Evolutionary conservation across 2,329 filamentous ascomycete species (phyloP), one percentile per base, ranked within the genome.

Genomic region (Epichloe coenophiala): DNA sequence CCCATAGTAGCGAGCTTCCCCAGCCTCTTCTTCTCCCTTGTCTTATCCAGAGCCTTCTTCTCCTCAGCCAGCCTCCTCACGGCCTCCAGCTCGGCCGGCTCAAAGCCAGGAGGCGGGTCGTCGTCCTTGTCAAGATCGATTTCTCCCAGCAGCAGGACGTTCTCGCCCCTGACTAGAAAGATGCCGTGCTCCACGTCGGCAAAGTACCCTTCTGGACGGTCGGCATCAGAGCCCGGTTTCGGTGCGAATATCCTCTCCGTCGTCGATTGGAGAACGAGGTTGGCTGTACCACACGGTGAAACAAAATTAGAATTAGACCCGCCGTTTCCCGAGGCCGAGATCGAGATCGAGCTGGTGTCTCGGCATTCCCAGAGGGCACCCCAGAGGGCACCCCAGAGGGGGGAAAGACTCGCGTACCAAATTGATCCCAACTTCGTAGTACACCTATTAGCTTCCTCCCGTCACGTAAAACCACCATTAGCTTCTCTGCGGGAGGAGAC

Each of bases 91-190:
- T 87, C 76, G 2, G 81, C 88, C 56, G 66, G 63, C 60, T 80
- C 71, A 56, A 85, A 88, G 35, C 83, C 81, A 1, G 88, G 88
- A 13, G 88, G 76, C 17, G 88, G 74, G 52, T 94, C 83, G 66
- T 98, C 93, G 68, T 98, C 93, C 63, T 86, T 88, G 72, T 98
- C 93, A 23, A 98, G 80, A 65, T 98, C 93, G 60, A 98, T 95
- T 69, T 97, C 94, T 38, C 93, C 93, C 17, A 97, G 77, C 43
- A 98, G 74, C 48, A 95, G 75, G n/a, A 98, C 93, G 66, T 98
- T 98, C 71, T 98, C 93, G 58, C 93, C 93, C 53, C 93, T 78
- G 44, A 98, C 88, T 37, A 97, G 78, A 70, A 93, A 97, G 55
- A 95, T 81, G 47, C 93, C 93, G 52, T 88, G 81, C 11, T 81